Evolutionary conservation across 2,329 filamentous ascomycete species (phyloP), one percentile per base, ranked within the genome.

Genomic region (Mariannaea sp.): DNA sequence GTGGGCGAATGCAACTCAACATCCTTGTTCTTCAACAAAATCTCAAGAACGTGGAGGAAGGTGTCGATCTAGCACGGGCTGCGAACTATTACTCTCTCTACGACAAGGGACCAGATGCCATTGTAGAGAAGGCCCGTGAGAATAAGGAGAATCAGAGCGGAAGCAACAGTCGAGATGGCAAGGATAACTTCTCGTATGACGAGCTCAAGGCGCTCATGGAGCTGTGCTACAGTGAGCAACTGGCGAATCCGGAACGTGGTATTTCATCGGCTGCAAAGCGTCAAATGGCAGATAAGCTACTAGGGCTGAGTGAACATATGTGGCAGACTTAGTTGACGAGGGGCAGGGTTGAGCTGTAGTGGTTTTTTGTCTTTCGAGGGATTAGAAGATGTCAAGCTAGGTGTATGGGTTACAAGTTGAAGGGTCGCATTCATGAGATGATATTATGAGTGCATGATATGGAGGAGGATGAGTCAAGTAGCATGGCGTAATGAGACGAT

Each of bases 11-110:
- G 84, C 88, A 92, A 70, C 84, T 97, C 66, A 96, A 99, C 70
- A 91, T 97, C 42, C 81, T 97, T 19, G 94, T 99, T 33, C 78
- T 99, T 45, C 93, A 97, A 73, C 94, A 99, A 70, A 97, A 96
- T 66, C 83, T 99, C 49, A 96, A 96, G 76, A 96, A 96, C 61
- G 87, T 99, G 47, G 91, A 94, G 71, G 79, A 83, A 2, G 82
- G 81, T 7, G 86, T 89, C 3, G 80, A 82, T 51, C 77, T 93
- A 22, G 77, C 79, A 4, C 76, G 83, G 29, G 83, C 87, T 1
- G 80, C 83, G 16, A 80, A 82, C 53, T 93, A 88, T 73, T 92
- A 86, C 66, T 79, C 81, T 16, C 71, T 93, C 30, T 91, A 89
- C 65, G 80, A 81, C 36, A 73, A 77, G 38, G 88, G 88, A 0